A percentile compares a stretch with the other conserved stretches of the same genome.
phyloP scores from a whole-genome alignment of 78 protist species.

The Isochrysis galbana region DNA sequence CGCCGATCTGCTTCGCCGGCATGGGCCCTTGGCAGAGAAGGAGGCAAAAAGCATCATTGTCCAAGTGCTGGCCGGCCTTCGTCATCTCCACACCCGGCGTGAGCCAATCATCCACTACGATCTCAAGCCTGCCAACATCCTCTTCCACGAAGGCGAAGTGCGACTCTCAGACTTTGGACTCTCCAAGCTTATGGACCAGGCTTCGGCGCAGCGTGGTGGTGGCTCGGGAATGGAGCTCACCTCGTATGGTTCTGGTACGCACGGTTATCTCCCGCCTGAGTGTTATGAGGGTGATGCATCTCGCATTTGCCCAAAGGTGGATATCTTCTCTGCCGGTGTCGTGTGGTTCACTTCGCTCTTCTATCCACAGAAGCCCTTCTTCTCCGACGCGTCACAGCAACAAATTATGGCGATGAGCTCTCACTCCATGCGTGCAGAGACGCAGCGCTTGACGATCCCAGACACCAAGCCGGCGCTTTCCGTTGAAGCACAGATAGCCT shows the following conservation, averaged over 20 bases:
- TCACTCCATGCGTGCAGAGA: neutral
- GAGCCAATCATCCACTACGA: slow-evolving; percentile 87
- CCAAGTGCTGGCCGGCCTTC: slow-evolving; percentile 78
- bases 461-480: slow-evolving; percentile 54
- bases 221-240: slow-evolving; percentile 77
- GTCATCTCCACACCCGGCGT: slow-evolving; percentile 64
- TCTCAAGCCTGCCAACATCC: slow-evolving; percentile 90
- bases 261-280: slow-evolving; percentile 90
- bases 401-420: slow-evolving; percentile 49
- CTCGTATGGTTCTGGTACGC: slow-evolving; percentile 92
- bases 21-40: slow-evolving; percentile 57
- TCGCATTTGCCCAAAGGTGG: slow-evolving; percentile 73
- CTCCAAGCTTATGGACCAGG: slow-evolving; percentile 62
- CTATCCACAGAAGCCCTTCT: slow-evolving; percentile 82
- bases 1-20: slow-evolving; percentile 54
- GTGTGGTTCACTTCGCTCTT: slow-evolving; percentile 77
- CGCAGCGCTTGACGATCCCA: slow-evolving; percentile 57
- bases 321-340: slow-evolving; percentile 89
- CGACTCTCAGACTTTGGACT: slow-evolving; percentile 88
- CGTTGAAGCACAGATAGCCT: slow-evolving; percentile 40
- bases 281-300: slow-evolving; percentile 61
- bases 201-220: neutral
- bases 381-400: slow-evolving; percentile 63
- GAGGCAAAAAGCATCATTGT: slow-evolving; percentile 67
- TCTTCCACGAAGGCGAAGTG: slow-evolving; percentile 60